Percentiles rank a stretch among this genome's conserved stretches.
These are phyloP conservation scores for Glycine soja DNA, from an alignment of 306 rosid genomes.

Conservation along the genomic window DNA sequence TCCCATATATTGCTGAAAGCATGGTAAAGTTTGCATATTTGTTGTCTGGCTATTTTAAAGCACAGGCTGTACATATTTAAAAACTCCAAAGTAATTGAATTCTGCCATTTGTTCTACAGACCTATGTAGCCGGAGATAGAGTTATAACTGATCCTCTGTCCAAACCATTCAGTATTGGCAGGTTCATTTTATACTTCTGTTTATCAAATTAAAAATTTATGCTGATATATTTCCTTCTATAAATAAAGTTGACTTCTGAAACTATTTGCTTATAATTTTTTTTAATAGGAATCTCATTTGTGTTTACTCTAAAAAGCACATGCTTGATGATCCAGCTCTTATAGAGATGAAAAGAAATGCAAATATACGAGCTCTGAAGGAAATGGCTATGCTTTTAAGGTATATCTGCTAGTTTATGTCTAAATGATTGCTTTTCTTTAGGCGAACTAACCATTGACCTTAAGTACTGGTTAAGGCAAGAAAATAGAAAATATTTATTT, in stretches of 20 bases:
- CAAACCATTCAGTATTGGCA: conserved; percentile 99
- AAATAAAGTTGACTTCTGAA: conserved; percentile 30
- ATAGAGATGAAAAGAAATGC: conserved; percentile 88
- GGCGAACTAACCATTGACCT: neutral
- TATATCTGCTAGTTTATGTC: conserved; percentile 50
- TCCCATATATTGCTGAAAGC: conserved; percentile 79
- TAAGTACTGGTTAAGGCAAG: neutral
- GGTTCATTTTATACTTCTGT: conserved; percentile 58
- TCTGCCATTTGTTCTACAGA: conserved; percentile 61
- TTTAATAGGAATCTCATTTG: conserved; percentile 87
- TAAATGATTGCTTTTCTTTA: conserved; percentile 20
- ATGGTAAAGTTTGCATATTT: conserved; percentile 59
- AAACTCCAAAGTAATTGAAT: conserved; percentile 44
- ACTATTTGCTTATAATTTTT: neutral
- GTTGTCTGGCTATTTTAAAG: conserved; percentile 30
- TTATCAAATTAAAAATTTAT: conserved; percentile 35
- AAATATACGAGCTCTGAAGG: conserved; percentile 90
- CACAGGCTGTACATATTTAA: conserved; percentile 17
- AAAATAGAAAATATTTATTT: neutral
- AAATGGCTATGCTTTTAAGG: conserved; percentile 92
- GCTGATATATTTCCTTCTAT: conserved; percentile 26
- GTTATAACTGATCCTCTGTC: conserved; percentile 90
- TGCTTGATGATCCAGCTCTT: conserved; percentile 86
- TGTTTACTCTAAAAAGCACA: conserved; percentile 97
- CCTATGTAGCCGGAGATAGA: conserved; percentile 95